phyloP scores from a whole-genome alignment of 2,329 filamentous ascomycete species.

The Cryphonectria radicalis region DNA sequence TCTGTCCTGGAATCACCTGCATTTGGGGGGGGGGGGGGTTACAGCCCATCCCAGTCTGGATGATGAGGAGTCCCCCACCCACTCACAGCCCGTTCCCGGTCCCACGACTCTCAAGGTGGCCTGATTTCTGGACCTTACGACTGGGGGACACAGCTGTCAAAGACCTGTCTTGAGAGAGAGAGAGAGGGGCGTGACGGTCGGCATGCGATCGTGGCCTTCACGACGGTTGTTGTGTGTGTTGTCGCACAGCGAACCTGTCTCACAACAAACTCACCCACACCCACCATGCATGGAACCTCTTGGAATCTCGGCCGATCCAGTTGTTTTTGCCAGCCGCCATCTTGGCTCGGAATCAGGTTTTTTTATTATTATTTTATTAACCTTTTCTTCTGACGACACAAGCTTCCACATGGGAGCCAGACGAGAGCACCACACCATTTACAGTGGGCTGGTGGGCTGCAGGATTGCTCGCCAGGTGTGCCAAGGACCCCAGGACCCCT shows the following conservation, averaged over 20 bases:
- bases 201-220: not conserved
- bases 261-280: not conserved
- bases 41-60: not conserved
- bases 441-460: not conserved
- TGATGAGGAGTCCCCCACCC: not conserved
- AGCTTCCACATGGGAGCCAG: not conserved
- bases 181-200: not conserved
- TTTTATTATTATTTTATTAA: too few relatives aligned
- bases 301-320: not conserved
- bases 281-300: not conserved
- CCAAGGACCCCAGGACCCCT: slow-evolving; percentile 1
- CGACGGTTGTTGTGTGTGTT: not conserved
- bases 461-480: not conserved
- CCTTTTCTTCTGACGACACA: not conserved
- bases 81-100: not conserved
- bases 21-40: not conserved
- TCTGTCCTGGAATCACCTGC: not conserved
- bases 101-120: not conserved
- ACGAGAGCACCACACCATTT: not conserved
- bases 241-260: not conserved
- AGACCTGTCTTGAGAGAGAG: not conserved
- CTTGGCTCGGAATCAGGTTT: not conserved
- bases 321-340: not conserved
- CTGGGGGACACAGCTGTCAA: not conserved
- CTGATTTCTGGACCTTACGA: not conserved